Base-by-base conservation (phyloP, 805 yeast genomes). In the Cyberlindnera amylophila region DNA sequence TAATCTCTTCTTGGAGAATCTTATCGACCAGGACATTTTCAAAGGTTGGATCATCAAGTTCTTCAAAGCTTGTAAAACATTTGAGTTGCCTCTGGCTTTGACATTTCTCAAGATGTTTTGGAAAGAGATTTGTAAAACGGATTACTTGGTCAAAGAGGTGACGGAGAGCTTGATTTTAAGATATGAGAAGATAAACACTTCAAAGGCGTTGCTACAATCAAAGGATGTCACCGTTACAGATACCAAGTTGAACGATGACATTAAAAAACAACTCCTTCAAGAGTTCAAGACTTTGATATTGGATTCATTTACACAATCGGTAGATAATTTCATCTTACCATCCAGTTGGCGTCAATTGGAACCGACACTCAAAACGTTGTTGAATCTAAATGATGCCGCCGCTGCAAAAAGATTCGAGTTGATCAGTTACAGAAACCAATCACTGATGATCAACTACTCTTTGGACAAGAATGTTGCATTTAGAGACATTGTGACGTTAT, bases 361-460 rank as follows among this genome's bases (percentile, higher is more conserved):
- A 40, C 65, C 72, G 2, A 65, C 71, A 3, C 58, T 84, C 29
- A 72, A 66, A 44, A 70, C 67, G 16, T 66, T 66, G 3, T 49
- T 69, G 37, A 69, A 66, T 30, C 48, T 55, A 39, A 50, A 46
- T 32, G 59, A 59, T 52, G 64, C 63, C 33, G 55, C 44, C 34
- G 63, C 54, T 41, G 60, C 45, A 18, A 76, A 74, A 33, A 83
- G 79, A 43, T 69, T 80, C 38, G 80, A 80, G 38, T 55, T 82
- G 24, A 75, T 83, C 5, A 73, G 79, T 38, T 81, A 79, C 53
- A 64, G 90, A 55, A 84, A 84, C 57, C 88, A 83, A 62, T 81
- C 88, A 3, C 64, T 84, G 39, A 79, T 81, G 72, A 67, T 79
- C 35, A 79, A 77, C 54, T 65, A 54, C 19, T 49, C 58, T 1